Percentiles rank a stretch among this genome's conserved stretches.
These are phyloP conservation scores for Beta macrorhiza DNA, from an alignment of 179 eudicot species.

Conservation along the genomic window DNA sequence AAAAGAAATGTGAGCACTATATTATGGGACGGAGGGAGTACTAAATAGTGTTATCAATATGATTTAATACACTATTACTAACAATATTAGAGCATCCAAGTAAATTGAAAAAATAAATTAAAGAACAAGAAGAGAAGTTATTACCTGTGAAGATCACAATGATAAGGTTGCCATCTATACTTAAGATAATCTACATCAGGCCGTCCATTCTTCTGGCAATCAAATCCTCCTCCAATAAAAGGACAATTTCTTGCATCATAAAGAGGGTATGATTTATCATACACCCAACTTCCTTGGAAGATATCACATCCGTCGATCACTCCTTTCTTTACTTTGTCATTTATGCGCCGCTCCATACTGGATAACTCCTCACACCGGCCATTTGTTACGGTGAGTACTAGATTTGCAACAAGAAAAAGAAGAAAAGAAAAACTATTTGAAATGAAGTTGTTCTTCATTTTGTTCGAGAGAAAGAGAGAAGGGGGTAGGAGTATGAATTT, in stretches of 20 bases:
- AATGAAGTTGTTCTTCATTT: no score
- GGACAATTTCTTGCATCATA: slow-evolving; percentile 56
- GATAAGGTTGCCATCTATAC: slow-evolving; percentile 63
- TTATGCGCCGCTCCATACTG: no score
- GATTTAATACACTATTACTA: not conserved
- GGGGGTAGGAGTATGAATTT: no score
- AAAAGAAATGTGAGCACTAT: no score
- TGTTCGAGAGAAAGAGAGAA: no score
- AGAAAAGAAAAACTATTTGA: no score
- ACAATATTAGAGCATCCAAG: not conserved
- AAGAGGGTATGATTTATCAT: slow-evolving; percentile 50
- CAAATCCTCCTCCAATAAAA: slow-evolving; percentile 41
- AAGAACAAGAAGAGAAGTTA: not conserved
- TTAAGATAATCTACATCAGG: slow-evolving; percentile 49
- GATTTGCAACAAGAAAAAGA: no score
- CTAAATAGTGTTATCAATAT: no score
- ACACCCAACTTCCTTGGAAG: slow-evolving; percentile 48
- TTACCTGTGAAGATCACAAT: slow-evolving; percentile 51
- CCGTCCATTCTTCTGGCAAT: slow-evolving; percentile 58
- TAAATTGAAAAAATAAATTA: not conserved
- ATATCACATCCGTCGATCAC: slow-evolving; percentile 14
- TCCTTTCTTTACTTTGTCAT: no score
- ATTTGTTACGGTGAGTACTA: no score
- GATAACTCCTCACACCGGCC: no score
- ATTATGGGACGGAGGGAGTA: no score